phyloP scores from a whole-genome alignment of 2,329 filamentous ascomycete species.

The Colletotrichum musicola region DNA sequence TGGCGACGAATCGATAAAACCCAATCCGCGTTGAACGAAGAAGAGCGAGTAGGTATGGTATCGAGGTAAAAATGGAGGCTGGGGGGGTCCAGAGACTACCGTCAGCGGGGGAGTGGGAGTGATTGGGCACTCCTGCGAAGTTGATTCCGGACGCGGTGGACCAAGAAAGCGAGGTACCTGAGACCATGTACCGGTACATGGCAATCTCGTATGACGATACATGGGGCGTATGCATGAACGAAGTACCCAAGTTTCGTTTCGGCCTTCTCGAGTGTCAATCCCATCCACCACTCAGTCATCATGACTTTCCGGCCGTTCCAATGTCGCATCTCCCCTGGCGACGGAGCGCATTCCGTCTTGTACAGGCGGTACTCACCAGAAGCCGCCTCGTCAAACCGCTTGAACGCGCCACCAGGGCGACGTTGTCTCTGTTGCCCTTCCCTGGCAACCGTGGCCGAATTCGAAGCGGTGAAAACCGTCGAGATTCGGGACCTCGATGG shows the following conservation, averaged over 20 bases:
- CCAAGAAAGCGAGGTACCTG: constrained; percentile 39
- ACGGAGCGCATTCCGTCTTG: constrained; percentile 6
- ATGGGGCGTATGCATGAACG: constrained; percentile 44
- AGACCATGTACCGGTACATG: constrained; percentile 45
- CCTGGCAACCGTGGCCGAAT: neutral
- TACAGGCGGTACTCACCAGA: constrained; percentile 1
- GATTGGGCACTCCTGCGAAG: constrained; percentile 33
- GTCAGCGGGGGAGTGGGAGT: constrained; percentile 21
- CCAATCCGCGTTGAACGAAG: constrained; percentile 1
- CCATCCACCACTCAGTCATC: constrained; percentile 29
- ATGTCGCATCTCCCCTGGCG: constrained; percentile 30
- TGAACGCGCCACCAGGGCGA: constrained; percentile 4
- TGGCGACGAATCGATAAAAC: neutral
- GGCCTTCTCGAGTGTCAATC: constrained; percentile 14
- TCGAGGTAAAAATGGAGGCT: constrained; percentile 7
- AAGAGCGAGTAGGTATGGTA: neutral
- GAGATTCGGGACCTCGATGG: neutral
- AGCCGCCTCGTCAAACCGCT: constrained; percentile 8
- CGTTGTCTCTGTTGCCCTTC: constrained; percentile 14
- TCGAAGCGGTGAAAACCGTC: neutral
- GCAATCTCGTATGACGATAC: constrained; percentile 44
- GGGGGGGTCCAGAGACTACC: constrained; percentile 24
- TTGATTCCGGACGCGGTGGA: constrained; percentile 32
- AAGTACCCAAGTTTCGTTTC: constrained; percentile 44
- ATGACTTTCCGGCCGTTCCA: constrained; percentile 32